Evolutionary conservation across 371 early-diverging fungal species (phyloP).

Genomic region (Rhizopus sp.): DNA sequence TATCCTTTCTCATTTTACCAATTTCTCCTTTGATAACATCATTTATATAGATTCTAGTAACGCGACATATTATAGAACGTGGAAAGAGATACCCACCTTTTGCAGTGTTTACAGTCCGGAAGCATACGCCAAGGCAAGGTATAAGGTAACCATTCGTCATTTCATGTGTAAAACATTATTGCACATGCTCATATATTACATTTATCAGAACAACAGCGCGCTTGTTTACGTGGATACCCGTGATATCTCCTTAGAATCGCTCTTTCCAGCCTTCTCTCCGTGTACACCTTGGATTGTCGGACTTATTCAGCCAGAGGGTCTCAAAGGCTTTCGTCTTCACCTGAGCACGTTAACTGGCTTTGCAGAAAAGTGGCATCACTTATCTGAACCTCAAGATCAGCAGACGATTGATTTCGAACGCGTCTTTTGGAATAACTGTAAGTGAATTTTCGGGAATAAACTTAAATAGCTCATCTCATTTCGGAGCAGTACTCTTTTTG

Average conservation of each 20-base stretch:
- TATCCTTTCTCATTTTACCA: background rate
- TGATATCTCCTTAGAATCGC: conserved; percentile 7
- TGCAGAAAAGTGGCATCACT: background rate
- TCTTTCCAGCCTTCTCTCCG: conserved; percentile 3
- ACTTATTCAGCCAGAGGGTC: conserved; percentile 38
- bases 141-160: conserved; percentile 21
- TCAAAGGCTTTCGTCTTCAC: conserved; percentile 40
- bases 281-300: conserved; percentile 44
- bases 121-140: conserved; percentile 28
- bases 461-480: background rate
- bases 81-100: conserved; percentile 27
- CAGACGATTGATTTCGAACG: conserved; percentile 39
- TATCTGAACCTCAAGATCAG: background rate
- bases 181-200: background rate
- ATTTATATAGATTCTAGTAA: conserved; percentile 10
- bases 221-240: conserved; percentile 43
- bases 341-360: conserved; percentile 22
- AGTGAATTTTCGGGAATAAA: background rate
- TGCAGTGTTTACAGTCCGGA: conserved; percentile 26
- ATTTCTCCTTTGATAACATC: background rate
- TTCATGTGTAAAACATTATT: background rate
- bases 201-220: conserved; percentile 31
- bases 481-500: conserved; percentile 17
- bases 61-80: conserved; percentile 24
- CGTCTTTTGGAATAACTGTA: conserved; percentile 54